Percentiles rank a stretch among this genome's conserved stretches.
Evolutionary conservation across 192 early-diverging fungal species (phyloP).

Genomic region (Backusella sp.): DNA sequence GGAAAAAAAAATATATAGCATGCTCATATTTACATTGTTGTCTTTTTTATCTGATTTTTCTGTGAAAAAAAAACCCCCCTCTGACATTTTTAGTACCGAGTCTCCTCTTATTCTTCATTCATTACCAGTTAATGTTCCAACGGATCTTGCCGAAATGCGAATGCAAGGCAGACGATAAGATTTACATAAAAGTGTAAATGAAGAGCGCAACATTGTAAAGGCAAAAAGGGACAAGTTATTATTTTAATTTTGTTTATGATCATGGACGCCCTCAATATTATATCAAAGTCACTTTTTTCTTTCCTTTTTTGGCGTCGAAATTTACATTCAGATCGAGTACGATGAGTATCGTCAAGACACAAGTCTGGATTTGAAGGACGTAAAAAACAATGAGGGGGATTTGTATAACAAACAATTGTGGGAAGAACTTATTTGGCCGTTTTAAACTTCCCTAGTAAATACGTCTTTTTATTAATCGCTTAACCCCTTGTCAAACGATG

Average conservation of each 20-base stretch:
- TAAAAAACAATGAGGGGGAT: background rate
- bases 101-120: background rate
- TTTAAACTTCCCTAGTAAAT: too few species aligned
- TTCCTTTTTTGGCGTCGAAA: background rate
- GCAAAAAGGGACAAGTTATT: background rate
- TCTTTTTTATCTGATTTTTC: background rate
- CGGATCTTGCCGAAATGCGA: background rate
- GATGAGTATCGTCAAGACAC: background rate
- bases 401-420: background rate
- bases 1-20: background rate
- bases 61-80: background rate
- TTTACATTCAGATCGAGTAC: background rate
- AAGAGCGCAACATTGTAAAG: background rate
- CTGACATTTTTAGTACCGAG: background rate
- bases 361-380: background rate
- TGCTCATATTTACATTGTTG: background rate
- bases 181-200: background rate
- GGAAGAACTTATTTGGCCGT: too few species aligned
- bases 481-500: too few species aligned
- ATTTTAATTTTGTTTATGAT: background rate
- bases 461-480: too few species aligned
- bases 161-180: background rate
- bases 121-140: background rate
- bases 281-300: background rate
- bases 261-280: background rate